Percentiles rank a stretch among this genome's conserved stretches.
These are phyloP conservation scores for Candida chilensis DNA, from an alignment of 805 yeast genomes.

Conservation along the genomic window DNA sequence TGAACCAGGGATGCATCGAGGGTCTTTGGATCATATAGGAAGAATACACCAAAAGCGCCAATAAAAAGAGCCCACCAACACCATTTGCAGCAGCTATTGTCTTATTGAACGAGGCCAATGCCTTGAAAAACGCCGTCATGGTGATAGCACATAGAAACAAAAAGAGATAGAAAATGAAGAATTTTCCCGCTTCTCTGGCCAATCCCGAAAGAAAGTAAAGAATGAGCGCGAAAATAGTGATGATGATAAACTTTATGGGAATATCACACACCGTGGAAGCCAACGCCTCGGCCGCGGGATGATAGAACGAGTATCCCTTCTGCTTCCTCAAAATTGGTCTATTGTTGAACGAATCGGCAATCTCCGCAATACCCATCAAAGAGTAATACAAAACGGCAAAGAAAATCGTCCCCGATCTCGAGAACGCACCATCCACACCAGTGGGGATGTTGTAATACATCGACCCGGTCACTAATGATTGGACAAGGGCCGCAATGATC, in stretches of 20 bases:
- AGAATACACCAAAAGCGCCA: slow-evolving; percentile 6
- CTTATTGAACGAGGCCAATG: slow-evolving; percentile 3
- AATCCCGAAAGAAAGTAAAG: slow-evolving; percentile 16
- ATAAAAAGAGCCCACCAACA: slow-evolving; percentile 2
- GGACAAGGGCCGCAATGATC: slow-evolving; percentile 14
- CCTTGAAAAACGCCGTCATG: slow-evolving; percentile 5
- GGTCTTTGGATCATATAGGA: slow-evolving; percentile 8
- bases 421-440: slow-evolving; percentile 16
- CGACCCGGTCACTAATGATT: slow-evolving; percentile 17
- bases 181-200: slow-evolving; percentile 3
- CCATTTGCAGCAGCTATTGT: slow-evolving; percentile 1
- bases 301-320: slow-evolving; percentile 27
- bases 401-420: slow-evolving; percentile 19
- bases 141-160: slow-evolving; percentile 3
- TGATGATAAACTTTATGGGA: slow-evolving; percentile 17
- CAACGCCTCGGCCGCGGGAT: slow-evolving; percentile 32
- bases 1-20: slow-evolving; percentile 20
- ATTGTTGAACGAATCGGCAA: slow-evolving; percentile 6
- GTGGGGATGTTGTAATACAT: slow-evolving; percentile 16
- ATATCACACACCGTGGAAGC: slow-evolving; percentile 27
- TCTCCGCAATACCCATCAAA: slow-evolving; percentile 16
- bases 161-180: slow-evolving; percentile 6
- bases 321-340: slow-evolving; percentile 28
- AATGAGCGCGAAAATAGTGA: slow-evolving; percentile 7
- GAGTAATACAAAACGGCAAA: slow-evolving; percentile 17